These are phyloP conservation scores for Rosa lucieae DNA, from an alignment of 306 rosid species.

Conservation along the genomic window DNA sequence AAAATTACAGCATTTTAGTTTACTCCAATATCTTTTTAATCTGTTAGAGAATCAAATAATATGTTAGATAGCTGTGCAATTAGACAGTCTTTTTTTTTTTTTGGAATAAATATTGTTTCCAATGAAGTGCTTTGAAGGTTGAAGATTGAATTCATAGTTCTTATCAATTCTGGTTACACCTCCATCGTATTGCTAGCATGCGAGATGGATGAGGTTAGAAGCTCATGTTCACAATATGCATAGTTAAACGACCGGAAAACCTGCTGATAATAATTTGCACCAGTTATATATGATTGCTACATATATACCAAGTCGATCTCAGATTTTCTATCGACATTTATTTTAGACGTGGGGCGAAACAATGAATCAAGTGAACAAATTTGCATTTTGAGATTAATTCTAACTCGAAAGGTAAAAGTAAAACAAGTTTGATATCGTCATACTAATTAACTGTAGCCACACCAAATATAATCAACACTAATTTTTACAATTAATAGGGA, in stretches of 20 bases:
- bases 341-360: neutral
- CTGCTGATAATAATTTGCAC: neutral
- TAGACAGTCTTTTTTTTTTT: too few relatives aligned
- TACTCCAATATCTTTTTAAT: too few relatives aligned
- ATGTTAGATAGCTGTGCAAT: neutral
- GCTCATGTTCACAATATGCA: neutral
- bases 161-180: neutral
- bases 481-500: slow-evolving; percentile 4
- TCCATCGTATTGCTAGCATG: neutral
- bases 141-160: neutral
- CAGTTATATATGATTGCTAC: neutral
- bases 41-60: neutral
- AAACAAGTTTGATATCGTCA: slow-evolving; percentile 22
- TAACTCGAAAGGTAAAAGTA: slow-evolving; percentile 13
- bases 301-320: too few relatives aligned
- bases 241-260: neutral
- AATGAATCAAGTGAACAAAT: neutral
- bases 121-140: neutral
- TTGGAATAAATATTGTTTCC: neutral
- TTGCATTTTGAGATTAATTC: neutral
- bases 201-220: neutral
- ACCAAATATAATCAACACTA: slow-evolving; percentile 12
- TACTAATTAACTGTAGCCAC: slow-evolving; percentile 12
- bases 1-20: too few relatives aligned
- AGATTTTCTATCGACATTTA: neutral